These are phyloP conservation scores for Juncus effusus DNA, from an alignment of 176 grass and related monocot genomes.

Conservation along the genomic window DNA sequence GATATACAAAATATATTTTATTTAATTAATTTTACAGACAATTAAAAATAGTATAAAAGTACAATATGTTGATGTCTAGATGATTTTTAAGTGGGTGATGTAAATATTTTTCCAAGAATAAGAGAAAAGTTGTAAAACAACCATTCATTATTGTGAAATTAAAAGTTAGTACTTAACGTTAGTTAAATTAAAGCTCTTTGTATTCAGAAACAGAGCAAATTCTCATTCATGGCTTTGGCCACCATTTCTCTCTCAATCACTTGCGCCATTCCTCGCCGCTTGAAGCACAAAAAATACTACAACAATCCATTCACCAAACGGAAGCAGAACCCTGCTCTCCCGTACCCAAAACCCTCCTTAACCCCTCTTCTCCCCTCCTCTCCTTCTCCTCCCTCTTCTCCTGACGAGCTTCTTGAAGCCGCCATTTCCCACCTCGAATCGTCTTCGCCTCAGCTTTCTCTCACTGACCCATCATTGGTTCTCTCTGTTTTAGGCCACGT, in stretches of 20 bases:
- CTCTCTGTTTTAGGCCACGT: slow-evolving; percentile 26
- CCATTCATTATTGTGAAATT: too few species aligned
- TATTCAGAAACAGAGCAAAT: not conserved
- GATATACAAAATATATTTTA: too few species aligned
- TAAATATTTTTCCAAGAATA: too few species aligned
- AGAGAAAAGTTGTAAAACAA: too few species aligned
- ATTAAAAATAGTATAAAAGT: too few species aligned
- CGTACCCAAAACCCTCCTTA: slow-evolving; percentile 27
- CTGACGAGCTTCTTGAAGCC: slow-evolving; percentile 29
- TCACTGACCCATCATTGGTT: slow-evolving; percentile 32
- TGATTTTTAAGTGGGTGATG: too few species aligned
- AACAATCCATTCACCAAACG: not conserved
- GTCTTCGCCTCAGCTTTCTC: slow-evolving; percentile 30
- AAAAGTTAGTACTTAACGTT: not conserved
- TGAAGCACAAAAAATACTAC: not conserved
- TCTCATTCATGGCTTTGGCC: not conserved
- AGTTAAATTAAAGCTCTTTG: not conserved
- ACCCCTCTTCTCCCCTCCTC: slow-evolving; percentile 28
- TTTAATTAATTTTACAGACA: too few species aligned
- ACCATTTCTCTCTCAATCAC: not conserved
- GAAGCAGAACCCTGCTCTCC: not conserved
- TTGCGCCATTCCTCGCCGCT: slow-evolving; percentile 14
- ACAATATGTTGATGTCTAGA: too few species aligned
- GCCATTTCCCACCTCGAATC: slow-evolving; percentile 50
- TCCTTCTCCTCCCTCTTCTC: slow-evolving; percentile 17